These are phyloP conservation scores for Glaciozyma antarctica DNA, from an alignment of 768 basidiomycete genomes.

Conservation along the genomic window DNA sequence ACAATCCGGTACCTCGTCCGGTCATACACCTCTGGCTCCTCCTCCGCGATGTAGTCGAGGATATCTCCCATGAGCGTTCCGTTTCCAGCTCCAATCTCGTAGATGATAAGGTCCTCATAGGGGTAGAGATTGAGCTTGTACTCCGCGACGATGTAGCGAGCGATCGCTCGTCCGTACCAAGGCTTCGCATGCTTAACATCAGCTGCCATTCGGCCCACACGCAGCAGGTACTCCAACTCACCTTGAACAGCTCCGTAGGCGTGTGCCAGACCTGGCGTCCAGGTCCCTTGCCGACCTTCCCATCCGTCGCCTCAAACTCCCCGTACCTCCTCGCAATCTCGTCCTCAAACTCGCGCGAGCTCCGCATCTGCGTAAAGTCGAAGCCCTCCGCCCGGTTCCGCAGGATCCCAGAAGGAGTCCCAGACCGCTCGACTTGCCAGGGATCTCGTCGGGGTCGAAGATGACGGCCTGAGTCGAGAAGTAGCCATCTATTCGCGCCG, in stretches of 20 bases:
- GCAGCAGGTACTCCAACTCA: conserved; percentile 39
- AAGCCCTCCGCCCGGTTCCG: conserved; percentile 41
- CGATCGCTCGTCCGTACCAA: conserved; percentile 74
- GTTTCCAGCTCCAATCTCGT: conserved; percentile 97
- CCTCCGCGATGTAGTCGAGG: conserved; percentile 64
- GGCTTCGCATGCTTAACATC: not conserved
- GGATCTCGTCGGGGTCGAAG: conserved; percentile 45
- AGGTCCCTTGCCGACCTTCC: conserved; percentile 49
- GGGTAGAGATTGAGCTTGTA: conserved; percentile 78
- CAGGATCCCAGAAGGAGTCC: not conserved
- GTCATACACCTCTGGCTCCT: conserved; percentile 84
- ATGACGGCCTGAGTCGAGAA: conserved; percentile 89
- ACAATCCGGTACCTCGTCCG: conserved; percentile 87
- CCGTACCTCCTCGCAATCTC: conserved; percentile 68
- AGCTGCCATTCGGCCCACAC: not conserved
- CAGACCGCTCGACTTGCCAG: conserved; percentile 37
- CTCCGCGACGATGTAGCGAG: conserved; percentile 75
- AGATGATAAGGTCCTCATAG: conserved; percentile 88
- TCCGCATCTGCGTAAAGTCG: conserved; percentile 58
- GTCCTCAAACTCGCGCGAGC: conserved; percentile 67
- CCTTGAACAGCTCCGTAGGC: conserved; percentile 94
- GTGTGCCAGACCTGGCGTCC: conserved; percentile 97
- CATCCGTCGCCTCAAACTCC: conserved; percentile 51
- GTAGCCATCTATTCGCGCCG: conserved; percentile 56
- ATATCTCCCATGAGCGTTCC: conserved; percentile 86